Conservation (phyloP, 169 alveolate genomes). For the Hammondia hammondi region DNA sequence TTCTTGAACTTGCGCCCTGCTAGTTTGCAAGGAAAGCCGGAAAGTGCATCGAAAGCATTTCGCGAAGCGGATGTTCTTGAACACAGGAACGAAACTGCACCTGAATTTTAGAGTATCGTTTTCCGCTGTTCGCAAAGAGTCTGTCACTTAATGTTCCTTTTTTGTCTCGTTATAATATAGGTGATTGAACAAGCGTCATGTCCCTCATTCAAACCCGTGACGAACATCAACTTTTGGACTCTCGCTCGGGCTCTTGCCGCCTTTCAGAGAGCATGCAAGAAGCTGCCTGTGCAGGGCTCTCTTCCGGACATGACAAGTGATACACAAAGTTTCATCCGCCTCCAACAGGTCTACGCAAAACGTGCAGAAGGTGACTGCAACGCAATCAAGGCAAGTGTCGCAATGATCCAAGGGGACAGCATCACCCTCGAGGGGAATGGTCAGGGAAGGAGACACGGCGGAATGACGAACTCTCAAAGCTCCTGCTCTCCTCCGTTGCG, state of each 20-base stretch:
- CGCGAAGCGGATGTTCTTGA: no score
- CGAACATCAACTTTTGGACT: slow-evolving; percentile 18
- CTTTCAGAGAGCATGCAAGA: slow-evolving; percentile 69
- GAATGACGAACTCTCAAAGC: not conserved
- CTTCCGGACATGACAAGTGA: slow-evolving; percentile 89
- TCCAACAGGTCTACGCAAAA: slow-evolving; percentile 78
- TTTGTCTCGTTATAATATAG: not conserved
- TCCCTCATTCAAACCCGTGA: not conserved
- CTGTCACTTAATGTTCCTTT: not conserved
- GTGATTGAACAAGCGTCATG: slow-evolving; percentile 15
- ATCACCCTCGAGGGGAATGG: not conserved
- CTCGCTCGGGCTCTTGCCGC: slow-evolving; percentile 53
- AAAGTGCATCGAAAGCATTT: no score
- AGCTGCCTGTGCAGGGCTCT: slow-evolving; percentile 81
- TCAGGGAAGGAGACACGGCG: not conserved
- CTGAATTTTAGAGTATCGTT: no score
- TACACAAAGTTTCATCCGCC: slow-evolving; percentile 74
- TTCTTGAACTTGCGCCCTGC: no score
- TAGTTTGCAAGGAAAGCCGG: no score
- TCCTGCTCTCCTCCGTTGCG: not conserved
- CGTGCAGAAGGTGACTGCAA: slow-evolving; percentile 79
- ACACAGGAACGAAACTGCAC: no score
- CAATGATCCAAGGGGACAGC: slow-evolving; percentile 1
- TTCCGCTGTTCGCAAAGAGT: no score
- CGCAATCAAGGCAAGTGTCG: slow-evolving; percentile 36